A percentile compares a stretch with the other conserved stretches of the same genome.
These are phyloP conservation scores for Synchytrium microbalum DNA, from an alignment of 371 early-diverging fungal genomes.

Conservation along the genomic window DNA sequence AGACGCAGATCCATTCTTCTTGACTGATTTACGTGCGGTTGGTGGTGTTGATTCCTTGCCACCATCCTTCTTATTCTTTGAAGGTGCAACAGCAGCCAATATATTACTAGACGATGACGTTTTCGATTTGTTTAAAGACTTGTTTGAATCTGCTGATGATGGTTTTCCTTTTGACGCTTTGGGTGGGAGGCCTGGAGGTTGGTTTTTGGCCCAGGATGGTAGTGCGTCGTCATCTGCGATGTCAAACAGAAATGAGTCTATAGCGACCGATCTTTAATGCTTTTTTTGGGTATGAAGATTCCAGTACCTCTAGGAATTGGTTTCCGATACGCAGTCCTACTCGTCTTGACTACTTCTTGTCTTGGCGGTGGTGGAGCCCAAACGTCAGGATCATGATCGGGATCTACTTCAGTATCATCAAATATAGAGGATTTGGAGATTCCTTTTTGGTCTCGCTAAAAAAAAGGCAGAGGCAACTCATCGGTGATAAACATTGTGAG, in stretches of 20 bases:
- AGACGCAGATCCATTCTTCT: background rate
- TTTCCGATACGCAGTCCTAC: background rate
- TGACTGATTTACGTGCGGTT: background rate
- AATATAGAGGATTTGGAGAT: background rate
- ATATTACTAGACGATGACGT: background rate
- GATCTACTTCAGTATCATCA: background rate
- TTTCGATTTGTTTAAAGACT: background rate
- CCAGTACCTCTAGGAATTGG: slow-evolving; percentile 6
- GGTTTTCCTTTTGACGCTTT: slow-evolving; percentile 2
- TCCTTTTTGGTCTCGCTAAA: background rate
- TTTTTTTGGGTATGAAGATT: background rate
- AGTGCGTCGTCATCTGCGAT: slow-evolving; percentile 24
- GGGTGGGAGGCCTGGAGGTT: slow-evolving; percentile 7
- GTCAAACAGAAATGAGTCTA: background rate
- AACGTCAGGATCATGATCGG: slow-evolving; percentile 30
- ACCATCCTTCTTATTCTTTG: slow-evolving; percentile 8
- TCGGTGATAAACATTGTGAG: background rate
- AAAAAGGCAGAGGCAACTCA: background rate
- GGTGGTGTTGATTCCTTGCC: background rate
- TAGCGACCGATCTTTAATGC: background rate
- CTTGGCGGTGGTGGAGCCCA: slow-evolving; percentile 37
- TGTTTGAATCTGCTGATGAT: slow-evolving; percentile 6
- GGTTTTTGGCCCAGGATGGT: slow-evolving; percentile 35
- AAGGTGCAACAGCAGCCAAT: background rate
- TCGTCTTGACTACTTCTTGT: slow-evolving; percentile 6